phyloP scores from a whole-genome alignment of 106 monocot genomes.

The Allium cepa region DNA sequence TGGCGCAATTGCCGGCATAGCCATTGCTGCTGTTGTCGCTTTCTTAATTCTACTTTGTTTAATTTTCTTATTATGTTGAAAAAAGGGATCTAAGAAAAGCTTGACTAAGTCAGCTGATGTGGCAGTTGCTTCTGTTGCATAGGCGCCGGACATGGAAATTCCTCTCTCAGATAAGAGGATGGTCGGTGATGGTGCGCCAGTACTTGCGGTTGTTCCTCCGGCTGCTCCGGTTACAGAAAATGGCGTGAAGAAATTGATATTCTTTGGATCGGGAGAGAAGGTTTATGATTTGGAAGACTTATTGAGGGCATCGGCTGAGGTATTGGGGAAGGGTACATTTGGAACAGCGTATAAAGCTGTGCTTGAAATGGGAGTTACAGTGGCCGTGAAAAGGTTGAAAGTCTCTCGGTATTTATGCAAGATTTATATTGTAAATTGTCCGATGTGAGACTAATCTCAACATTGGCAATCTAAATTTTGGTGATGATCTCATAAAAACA shows the following conservation, averaged over 20 bases:
- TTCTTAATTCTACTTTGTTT: slow-evolving; percentile 25
- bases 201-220: neutral
- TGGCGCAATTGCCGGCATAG: slow-evolving; percentile 83
- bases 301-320: slow-evolving; percentile 88
- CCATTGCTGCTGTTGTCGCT: slow-evolving; percentile 29
- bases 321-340: slow-evolving; percentile 79
- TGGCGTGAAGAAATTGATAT: slow-evolving; percentile 45
- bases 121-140: slow-evolving; percentile 1
- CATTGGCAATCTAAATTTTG: too few relatives aligned
- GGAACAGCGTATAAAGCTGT: slow-evolving; percentile 87
- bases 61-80: slow-evolving; percentile 39
- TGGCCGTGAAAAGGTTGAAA: slow-evolving; percentile 74
- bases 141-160: slow-evolving; percentile 23
- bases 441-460: too few relatives aligned
- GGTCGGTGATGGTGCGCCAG: slow-evolving; percentile 5
- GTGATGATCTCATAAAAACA: too few relatives aligned
- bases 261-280: slow-evolving; percentile 28
- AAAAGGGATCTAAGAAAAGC: slow-evolving; percentile 1
- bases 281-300: slow-evolving; percentile 69
- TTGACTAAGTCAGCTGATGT: slow-evolving; percentile 11
- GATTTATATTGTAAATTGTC: too few relatives aligned
- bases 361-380: slow-evolving; percentile 52
- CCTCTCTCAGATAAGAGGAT: slow-evolving; percentile 15
- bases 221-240: slow-evolving; percentile 2
- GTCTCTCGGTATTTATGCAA: too few relatives aligned